A percentile compares a stretch with the other conserved stretches of the same genome.
Conservation (phyloP, 2,329 filamentous ascomycete species). For the Venturia nashicola region DNA sequence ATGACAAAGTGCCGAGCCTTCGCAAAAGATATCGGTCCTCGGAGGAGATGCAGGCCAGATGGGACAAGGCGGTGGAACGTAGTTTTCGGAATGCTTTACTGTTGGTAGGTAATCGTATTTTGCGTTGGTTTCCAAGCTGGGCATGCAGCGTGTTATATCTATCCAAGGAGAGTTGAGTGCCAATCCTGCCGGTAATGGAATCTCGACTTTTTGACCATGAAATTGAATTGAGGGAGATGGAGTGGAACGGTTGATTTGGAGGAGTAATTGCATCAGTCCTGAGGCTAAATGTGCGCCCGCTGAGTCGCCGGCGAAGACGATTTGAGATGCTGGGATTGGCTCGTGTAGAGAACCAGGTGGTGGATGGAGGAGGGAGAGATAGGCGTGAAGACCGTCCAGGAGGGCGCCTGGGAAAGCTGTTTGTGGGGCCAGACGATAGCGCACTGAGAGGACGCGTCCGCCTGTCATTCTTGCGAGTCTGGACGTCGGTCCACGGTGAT, state of each 20-base stretch:
- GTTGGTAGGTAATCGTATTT: slow-evolving; percentile 53
- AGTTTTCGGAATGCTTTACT: slow-evolving; percentile 21
- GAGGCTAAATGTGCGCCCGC: slow-evolving; percentile 63
- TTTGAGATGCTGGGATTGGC: slow-evolving; percentile 49
- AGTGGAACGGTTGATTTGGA: slow-evolving; percentile 45
- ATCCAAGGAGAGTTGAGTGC: slow-evolving; percentile 57
- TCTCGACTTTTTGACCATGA: slow-evolving; percentile 43
- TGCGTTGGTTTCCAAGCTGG: slow-evolving; percentile 39
- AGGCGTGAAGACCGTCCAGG: slow-evolving; percentile 60
- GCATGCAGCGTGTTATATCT: slow-evolving; percentile 56
- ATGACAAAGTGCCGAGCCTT: slow-evolving; percentile 38
- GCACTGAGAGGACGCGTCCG: slow-evolving; percentile 58
- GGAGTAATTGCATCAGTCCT: slow-evolving; percentile 53
- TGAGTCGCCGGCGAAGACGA: slow-evolving; percentile 63
- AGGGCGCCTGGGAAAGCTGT: slow-evolving; percentile 62
- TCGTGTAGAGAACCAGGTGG: slow-evolving; percentile 56
- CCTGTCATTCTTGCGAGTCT: slow-evolving; percentile 53
- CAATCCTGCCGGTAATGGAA: slow-evolving; percentile 56
- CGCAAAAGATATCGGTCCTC: slow-evolving; percentile 34
- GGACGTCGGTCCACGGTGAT: slow-evolving; percentile 48
- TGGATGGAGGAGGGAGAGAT: slow-evolving; percentile 62
- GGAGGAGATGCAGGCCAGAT: slow-evolving; percentile 34
- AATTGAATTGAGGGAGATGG: slow-evolving; percentile 39
- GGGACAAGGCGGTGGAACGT: slow-evolving; percentile 34
- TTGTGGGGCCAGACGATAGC: slow-evolving; percentile 65